phyloP scores from a whole-genome alignment of 805 yeast species.

The Wickerhamiella kurtzmanii region DNA sequence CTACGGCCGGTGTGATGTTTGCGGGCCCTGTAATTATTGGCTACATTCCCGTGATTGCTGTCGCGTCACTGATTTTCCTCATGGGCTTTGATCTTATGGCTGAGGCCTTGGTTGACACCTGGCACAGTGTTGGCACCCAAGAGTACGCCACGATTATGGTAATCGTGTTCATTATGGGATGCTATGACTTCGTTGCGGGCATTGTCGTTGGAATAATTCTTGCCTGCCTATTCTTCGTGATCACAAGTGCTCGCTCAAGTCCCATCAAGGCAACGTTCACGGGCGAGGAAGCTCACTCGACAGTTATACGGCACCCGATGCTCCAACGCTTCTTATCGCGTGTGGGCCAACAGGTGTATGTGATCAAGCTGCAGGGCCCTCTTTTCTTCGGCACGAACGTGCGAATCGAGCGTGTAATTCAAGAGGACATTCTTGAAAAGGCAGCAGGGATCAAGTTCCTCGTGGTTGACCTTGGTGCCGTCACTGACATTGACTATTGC shows the following conservation, averaged over 20 bases:
- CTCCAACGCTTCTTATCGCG: conserved; percentile 73
- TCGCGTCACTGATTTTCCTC: conserved; percentile 79
- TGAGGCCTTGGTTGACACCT: conserved; percentile 78
- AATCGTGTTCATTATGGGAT: conserved; percentile 91
- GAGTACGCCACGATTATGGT: conserved; percentile 76
- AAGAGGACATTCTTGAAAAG: conserved; percentile 47
- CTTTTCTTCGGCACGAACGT: conserved; percentile 93
- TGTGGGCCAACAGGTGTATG: conserved; percentile 83
- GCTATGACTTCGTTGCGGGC: conserved; percentile 88
- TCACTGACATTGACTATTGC: conserved; percentile 70
- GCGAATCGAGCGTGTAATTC: conserved; percentile 65
- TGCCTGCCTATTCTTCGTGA: conserved; percentile 91
- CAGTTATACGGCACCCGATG: conserved; percentile 80
- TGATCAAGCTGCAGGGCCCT: conserved; percentile 75
- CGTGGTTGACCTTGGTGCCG: conserved; percentile 73
- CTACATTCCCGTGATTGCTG: conserved; percentile 88
- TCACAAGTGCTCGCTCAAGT: conserved; percentile 74
- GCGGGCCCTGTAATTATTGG: conserved; percentile 91
- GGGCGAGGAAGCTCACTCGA: conserved; percentile 80
- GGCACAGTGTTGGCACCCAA: conserved; percentile 55
- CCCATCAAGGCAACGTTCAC: conserved; percentile 72
- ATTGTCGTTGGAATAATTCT: conserved; percentile 78
- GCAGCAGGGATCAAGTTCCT: conserved; percentile 58
- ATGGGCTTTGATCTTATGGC: conserved; percentile 81
- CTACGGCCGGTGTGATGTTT: conserved; percentile 68